phyloP scores from a whole-genome alignment of 306 rosid genomes.

The Malus domestica region DNA sequence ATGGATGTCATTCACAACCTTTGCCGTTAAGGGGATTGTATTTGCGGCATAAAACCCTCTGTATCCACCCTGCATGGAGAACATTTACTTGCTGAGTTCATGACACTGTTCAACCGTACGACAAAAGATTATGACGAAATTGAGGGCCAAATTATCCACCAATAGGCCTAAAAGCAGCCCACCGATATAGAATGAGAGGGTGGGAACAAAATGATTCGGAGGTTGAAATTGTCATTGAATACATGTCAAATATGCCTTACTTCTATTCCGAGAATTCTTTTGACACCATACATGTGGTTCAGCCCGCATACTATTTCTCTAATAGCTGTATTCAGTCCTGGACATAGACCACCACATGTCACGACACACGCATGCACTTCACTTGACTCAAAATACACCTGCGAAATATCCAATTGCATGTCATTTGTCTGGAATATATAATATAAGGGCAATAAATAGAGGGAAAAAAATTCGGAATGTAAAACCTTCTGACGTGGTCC shows the following conservation, averaged over 20 bases:
- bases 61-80: constrained; percentile 42
- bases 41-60: constrained; percentile 46
- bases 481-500: constrained; percentile 43
- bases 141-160: background rate
- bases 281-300: constrained; percentile 49
- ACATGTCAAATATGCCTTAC: constrained; percentile 7
- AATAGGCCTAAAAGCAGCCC: background rate
- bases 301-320: constrained; percentile 60
- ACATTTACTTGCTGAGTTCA: background rate
- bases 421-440: background rate
- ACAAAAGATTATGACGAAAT: background rate
- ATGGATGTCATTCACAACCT: constrained; percentile 45
- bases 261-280: constrained; percentile 42
- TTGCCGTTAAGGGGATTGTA: constrained; percentile 41
- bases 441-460: background rate
- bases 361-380: constrained; percentile 49
- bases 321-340: constrained; percentile 47
- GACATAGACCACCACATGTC: constrained; percentile 58
- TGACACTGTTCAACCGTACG: background rate
- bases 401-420: background rate
- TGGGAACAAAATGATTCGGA: background rate
- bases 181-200: background rate
- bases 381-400: constrained; percentile 49
- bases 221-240: background rate
- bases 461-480: background rate